A percentile compares a stretch with the other conserved stretches of the same genome.
phyloP scores from a whole-genome alignment of 345 rosid species.

The Syzygium grande region DNA sequence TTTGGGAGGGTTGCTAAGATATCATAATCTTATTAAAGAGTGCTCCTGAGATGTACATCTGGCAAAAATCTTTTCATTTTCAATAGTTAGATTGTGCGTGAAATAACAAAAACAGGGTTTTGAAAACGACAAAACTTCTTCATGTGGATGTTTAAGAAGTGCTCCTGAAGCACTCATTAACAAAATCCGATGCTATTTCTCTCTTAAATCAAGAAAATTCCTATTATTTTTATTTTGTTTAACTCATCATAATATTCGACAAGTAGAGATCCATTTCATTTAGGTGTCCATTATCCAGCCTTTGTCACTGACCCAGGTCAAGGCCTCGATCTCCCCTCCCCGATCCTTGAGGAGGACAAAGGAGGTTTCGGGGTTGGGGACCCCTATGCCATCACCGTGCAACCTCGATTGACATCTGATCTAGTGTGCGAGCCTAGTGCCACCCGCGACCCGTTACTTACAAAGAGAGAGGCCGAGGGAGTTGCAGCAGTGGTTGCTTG shows the following conservation, averaged over 20 bases:
- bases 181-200: neutral
- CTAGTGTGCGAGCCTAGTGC: neutral
- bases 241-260: neutral
- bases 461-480: neutral
- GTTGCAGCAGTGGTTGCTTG: neutral
- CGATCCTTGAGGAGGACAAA: neutral
- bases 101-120: neutral
- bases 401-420: neutral
- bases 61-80: neutral
- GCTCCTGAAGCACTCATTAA: neutral
- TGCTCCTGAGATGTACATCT: neutral
- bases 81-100: neutral
- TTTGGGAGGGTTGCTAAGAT: neutral
- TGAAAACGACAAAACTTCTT: neutral
- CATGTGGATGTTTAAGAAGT: neutral
- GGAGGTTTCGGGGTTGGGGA: neutral
- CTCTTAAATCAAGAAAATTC: neutral
- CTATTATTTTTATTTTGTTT: too few relatives aligned
- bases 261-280: neutral
- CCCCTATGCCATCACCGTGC: neutral
- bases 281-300: neutral
- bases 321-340: neutral
- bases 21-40: neutral
- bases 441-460: neutral
- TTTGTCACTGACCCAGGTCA: too few relatives aligned